Base-by-base conservation (phyloP, 768 basidiomycete species). In the Lentinula sp. region DNA sequence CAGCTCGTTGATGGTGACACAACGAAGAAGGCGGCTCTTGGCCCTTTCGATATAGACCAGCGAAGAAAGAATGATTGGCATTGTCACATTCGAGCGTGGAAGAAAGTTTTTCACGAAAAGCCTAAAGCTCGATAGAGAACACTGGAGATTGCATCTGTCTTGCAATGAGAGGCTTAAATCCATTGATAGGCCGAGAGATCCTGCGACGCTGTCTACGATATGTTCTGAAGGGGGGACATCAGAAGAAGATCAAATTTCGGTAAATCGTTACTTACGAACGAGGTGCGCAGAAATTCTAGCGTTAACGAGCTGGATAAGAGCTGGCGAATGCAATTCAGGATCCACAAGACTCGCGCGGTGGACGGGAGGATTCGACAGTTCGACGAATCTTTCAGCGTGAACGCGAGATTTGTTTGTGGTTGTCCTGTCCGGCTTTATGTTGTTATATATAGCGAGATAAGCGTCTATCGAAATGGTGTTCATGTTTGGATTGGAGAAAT, bases 11-110 rank as follows among this genome's bases (percentile, higher is more conserved):
- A 88, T 5, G 9, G 7, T 39, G 37, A 28, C 76, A 10, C 86
- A 87, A 65, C 91, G 91, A 69, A 89, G 86, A 45, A 93, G 80
- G 70, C 89, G 87, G 3, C 87, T 86, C 66, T 86, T 85, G 2
- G 89, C 87, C 59, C 90, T 76, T 73, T 85, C 76, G 69, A 92
- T 86, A 72, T 92, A 93, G 69, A 87, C 87, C 56, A 91, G 83
- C 5, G 89, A 72, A 32, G 83, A 83, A 60, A 92, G 80, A 67
- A 91, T 72, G 49, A 85, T 85, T 42, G 89, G 80, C 49, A 84
- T 81, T 64, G 83, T 80, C 65, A 93, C 83, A 2, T 18, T 70
- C 91, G 88, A 42, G 89, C 88, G 54, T 88, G 84, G 43, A 78
- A 91, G 78, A 67, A 91, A 85, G 61, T 84, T 84, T 50, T 77